These are phyloP conservation scores for Drechslera avenae DNA, from an alignment of 2,329 filamentous ascomycete species.

Conservation along the genomic window DNA sequence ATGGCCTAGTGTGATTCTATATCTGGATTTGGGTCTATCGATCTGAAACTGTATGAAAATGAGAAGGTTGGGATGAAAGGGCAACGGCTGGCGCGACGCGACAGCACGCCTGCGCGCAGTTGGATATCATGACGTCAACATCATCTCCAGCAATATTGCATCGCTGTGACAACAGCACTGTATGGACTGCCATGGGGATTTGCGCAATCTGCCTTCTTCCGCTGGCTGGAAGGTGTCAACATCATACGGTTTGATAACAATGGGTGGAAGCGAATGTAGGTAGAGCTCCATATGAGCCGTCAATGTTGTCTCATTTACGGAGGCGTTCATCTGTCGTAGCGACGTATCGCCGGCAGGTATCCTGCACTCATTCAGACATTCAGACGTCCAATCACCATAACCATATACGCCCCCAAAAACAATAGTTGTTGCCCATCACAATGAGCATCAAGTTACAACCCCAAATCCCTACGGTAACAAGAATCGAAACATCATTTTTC, in stretches of 20 bases:
- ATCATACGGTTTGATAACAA: not conserved
- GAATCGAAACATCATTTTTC: slow-evolving; percentile 20
- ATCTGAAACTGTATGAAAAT: slow-evolving; percentile 5
- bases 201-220: not conserved
- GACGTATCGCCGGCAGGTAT: slow-evolving; percentile 12
- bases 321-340: slow-evolving; percentile 9
- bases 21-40: slow-evolving; percentile 1
- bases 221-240: not conserved
- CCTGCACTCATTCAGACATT: slow-evolving; percentile 9
- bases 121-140: slow-evolving; percentile 13
- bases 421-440: slow-evolving; percentile 14
- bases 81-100: slow-evolving; percentile 4
- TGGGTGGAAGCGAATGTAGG: not conserved
- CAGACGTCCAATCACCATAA: slow-evolving; percentile 9
- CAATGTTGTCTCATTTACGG: slow-evolving; percentile 14
- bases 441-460: slow-evolving; percentile 20
- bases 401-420: slow-evolving; percentile 12
- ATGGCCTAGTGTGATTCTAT: not conserved
- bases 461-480: slow-evolving; percentile 19
- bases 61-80: slow-evolving; percentile 2
- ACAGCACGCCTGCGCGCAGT: not conserved
- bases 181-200: not conserved
- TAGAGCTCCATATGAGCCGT: slow-evolving; percentile 2
- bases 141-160: not conserved
- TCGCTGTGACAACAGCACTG: not conserved